Percentiles rank a stretch among this genome's conserved stretches.
These are phyloP conservation scores for Verticillium longisporum DNA, from an alignment of 2,329 filamentous ascomycete genomes.

Conservation along the genomic window DNA sequence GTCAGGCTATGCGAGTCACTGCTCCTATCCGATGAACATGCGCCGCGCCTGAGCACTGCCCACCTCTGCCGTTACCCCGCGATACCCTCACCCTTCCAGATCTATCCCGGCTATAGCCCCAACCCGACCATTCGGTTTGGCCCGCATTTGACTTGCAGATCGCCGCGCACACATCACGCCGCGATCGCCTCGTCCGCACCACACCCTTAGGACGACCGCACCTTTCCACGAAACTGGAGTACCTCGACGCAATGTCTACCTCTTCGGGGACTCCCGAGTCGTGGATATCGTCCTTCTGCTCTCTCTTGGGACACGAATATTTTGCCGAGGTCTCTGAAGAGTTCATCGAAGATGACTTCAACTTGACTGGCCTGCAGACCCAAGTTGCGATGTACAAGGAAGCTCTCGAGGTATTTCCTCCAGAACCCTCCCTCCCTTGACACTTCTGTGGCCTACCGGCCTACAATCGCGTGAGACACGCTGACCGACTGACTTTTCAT, in stretches of 20 bases:
- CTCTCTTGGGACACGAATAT: slow-evolving; percentile 92
- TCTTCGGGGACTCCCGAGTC: slow-evolving; percentile 67
- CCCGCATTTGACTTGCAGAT: background rate
- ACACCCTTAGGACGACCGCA: background rate
- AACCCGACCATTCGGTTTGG: background rate
- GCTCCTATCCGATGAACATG: background rate
- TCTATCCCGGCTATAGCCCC: background rate
- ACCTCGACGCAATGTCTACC: slow-evolving; percentile 43
- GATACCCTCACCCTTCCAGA: background rate
- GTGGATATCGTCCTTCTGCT: slow-evolving; percentile 98
- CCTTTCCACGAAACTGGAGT: background rate
- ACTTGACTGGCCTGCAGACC: slow-evolving; percentile 87
- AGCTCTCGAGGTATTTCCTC: slow-evolving; percentile 64
- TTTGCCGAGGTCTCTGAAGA: slow-evolving; percentile 98
- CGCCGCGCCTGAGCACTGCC: background rate
- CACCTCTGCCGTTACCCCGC: background rate
- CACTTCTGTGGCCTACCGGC: background rate
- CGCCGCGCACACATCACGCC: background rate
- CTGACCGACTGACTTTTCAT: background rate
- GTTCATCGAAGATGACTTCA: slow-evolving; percentile 99
- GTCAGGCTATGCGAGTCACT: background rate
- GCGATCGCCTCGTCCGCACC: background rate
- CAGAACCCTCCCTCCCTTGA: background rate
- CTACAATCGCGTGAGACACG: background rate
- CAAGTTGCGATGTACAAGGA: slow-evolving; percentile 99